phyloP scores from a whole-genome alignment of 257 asterid species.

The Plantago ovata region DNA sequence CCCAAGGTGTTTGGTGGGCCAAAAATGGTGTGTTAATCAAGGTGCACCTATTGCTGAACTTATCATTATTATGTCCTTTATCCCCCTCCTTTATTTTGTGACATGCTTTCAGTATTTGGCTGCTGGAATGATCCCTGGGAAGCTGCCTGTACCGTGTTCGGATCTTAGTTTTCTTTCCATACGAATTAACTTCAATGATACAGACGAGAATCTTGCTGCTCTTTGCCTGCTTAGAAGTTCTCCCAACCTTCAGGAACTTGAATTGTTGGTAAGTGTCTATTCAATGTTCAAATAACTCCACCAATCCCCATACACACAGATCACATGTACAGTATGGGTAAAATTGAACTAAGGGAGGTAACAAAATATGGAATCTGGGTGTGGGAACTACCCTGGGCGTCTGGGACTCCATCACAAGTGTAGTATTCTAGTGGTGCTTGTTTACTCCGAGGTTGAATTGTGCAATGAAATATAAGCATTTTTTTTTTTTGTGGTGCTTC shows the following conservation, averaged over 20 bases:
- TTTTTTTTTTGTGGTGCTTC: too few relatives aligned
- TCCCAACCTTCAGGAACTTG: slow-evolving; percentile 93
- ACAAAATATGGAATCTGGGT: too few relatives aligned
- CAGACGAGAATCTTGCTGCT: slow-evolving; percentile 71
- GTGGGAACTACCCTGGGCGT: too few relatives aligned
- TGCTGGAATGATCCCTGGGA: slow-evolving; percentile 72
- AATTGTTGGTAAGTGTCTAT: slow-evolving; percentile 62
- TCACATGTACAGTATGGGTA: too few relatives aligned
- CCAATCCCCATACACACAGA: not conserved
- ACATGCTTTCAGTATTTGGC: slow-evolving; percentile 63
- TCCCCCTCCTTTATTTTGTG: slow-evolving; percentile 8
- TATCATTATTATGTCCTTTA: not conserved
- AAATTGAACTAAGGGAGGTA: too few relatives aligned
- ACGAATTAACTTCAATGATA: slow-evolving; percentile 61
- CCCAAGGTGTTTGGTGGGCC: not conserved
- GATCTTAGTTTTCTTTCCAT: slow-evolving; percentile 84
- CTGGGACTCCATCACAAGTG: too few relatives aligned
- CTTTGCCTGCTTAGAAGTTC: slow-evolving; percentile 86
- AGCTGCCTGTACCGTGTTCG: slow-evolving; percentile 55
- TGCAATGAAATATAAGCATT: too few relatives aligned
- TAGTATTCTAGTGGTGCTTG: too few relatives aligned
- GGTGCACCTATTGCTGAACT: not conserved
- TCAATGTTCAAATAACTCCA: not conserved
- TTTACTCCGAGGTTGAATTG: too few relatives aligned
- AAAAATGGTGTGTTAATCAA: not conserved